Evolutionary conservation across 768 basidiomycete species (phyloP).

Genomic region (Mycena albidolilacea): DNA sequence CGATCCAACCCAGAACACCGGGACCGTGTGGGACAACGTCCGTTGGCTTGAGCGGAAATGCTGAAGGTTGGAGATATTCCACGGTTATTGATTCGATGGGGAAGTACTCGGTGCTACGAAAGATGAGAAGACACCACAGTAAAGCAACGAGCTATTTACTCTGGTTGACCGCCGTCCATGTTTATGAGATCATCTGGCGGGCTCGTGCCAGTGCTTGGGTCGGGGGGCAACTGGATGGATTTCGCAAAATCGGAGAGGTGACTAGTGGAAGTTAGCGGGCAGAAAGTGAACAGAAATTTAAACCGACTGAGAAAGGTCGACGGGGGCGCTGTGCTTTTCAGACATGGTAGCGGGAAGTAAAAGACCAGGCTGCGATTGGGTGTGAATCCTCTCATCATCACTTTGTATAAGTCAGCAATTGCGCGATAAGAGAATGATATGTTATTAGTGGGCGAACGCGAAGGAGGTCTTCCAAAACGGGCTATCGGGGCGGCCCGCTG

Average conservation of each 20-base stretch:
- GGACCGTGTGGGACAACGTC: conserved; percentile 35
- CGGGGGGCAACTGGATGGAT: not conserved
- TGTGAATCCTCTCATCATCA: no score
- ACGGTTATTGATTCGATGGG: conserved; percentile 40
- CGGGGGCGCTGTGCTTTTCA: conserved; percentile 30
- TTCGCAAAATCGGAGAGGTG: conserved; percentile 39
- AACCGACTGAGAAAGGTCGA: conserved; percentile 39
- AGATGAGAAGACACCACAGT: not conserved
- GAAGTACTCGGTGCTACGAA: conserved; percentile 36
- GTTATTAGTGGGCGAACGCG: no score
- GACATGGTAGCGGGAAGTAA: conserved; percentile 19
- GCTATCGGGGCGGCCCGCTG: not conserved
- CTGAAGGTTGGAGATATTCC: conserved; percentile 32
- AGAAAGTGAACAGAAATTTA: not conserved
- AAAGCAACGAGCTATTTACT: conserved; percentile 16
- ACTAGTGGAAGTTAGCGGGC: conserved; percentile 20
- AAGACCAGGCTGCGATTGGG: not conserved
- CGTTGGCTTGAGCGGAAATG: conserved; percentile 33
- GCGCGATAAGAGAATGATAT: no score
- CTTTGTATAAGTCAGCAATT: no score
- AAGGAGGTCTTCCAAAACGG: no score
- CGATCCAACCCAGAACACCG: conserved; percentile 38
- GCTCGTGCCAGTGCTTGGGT: no score
- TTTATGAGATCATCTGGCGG: conserved; percentile 14
- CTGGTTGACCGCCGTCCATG: conserved; percentile 40